Percentiles rank a stretch among this genome's conserved stretches.
Evolutionary conservation across 2,329 filamentous ascomycete genomes (phyloP).

Genomic region (Fonsecaea pedrosoi): DNA sequence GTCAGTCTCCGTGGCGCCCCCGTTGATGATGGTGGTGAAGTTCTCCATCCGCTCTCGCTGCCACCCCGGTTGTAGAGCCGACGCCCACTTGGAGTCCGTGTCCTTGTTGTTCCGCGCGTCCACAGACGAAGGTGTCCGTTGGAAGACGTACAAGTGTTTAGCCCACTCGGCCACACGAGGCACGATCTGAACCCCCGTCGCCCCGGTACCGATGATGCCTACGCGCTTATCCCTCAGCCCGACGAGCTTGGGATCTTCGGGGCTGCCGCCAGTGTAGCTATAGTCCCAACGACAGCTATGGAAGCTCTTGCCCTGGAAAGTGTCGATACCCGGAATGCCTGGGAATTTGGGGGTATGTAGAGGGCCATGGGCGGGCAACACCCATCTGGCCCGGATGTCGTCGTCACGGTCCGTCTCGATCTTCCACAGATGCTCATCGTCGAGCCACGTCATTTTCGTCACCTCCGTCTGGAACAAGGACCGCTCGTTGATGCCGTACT

Average conservation of each 20-base stretch:
- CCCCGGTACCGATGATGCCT: constrained; percentile 18
- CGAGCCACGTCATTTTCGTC: constrained; percentile 17
- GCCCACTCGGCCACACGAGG: not conserved
- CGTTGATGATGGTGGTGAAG: too few relatives aligned
- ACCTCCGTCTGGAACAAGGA: constrained; percentile 29
- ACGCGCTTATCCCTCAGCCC: constrained; percentile 24
- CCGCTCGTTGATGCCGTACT: constrained; percentile 13
- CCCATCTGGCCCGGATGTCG: constrained; percentile 47
- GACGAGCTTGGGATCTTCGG: constrained; percentile 48
- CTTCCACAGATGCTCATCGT: constrained; percentile 49
- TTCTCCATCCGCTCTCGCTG: too few relatives aligned
- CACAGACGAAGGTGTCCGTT: constrained; percentile 49
- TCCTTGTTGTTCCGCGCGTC: constrained; percentile 31
- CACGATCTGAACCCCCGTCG: constrained; percentile 9
- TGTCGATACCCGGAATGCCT: constrained; percentile 36
- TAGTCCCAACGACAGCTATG: constrained; percentile 48
- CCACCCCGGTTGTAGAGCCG: too few relatives aligned
- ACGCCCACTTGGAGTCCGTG: too few relatives aligned
- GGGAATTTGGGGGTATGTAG: constrained; percentile 59
- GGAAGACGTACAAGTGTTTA: constrained; percentile 33
- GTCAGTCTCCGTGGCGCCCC: too few relatives aligned
- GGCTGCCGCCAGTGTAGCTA: constrained; percentile 47
- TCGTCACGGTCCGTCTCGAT: constrained; percentile 41
- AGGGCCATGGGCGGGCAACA: constrained; percentile 51
- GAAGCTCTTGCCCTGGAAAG: constrained; percentile 40